Percentiles rank a stretch among this genome's conserved stretches.
Evolutionary conservation across 1,284 basidiomycete species (phyloP).

Genomic region (Trichosporon coremiiforme): DNA sequence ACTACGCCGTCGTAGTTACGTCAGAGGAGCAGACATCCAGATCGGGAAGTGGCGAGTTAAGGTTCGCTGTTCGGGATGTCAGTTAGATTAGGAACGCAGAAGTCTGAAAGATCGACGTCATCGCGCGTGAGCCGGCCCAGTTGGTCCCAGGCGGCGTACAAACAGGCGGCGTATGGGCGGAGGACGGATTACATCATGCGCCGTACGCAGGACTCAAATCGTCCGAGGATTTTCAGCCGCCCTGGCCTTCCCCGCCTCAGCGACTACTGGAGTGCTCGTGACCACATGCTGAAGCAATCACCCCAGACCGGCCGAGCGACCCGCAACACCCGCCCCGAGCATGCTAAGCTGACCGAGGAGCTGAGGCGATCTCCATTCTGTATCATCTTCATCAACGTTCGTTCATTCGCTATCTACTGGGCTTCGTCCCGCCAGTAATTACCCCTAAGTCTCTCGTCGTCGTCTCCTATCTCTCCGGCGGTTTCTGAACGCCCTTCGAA

Average conservation of each 20-base stretch:
- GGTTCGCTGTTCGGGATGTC: neutral
- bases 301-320: neutral
- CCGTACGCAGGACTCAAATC: neutral
- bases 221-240: neutral
- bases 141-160: neutral
- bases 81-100: constrained; percentile 9
- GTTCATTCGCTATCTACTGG: neutral
- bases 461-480: neutral
- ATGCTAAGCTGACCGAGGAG: neutral
- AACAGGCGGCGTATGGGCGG: neutral
- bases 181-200: constrained; percentile 1
- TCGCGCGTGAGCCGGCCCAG: neutral
- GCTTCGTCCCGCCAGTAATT: neutral
- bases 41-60: neutral
- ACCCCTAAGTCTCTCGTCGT: neutral
- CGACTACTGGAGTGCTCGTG: neutral
- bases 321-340: neutral
- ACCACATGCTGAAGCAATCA: neutral
- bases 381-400: neutral
- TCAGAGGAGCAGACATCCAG: neutral
- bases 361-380: neutral
- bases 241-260: neutral
- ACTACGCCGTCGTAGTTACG: neutral
- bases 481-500: neutral
- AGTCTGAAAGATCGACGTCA: neutral